Evolutionary conservation across 345 rosid genomes (phyloP).

Genomic region (Carallia pectinifolia): DNA sequence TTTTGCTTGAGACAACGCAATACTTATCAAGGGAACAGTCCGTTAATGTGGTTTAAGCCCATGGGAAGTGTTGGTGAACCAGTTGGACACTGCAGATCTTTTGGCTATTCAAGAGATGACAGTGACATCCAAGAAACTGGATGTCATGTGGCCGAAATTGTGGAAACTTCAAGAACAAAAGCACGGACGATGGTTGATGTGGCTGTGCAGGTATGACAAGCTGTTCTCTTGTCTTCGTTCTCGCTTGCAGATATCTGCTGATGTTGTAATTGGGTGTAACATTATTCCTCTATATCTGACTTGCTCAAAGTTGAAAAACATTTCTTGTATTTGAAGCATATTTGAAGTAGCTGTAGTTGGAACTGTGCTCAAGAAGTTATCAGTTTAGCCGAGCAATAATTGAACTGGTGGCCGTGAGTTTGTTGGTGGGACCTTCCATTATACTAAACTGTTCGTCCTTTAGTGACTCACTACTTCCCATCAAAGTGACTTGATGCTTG

Average conservation of each 20-base stretch:
- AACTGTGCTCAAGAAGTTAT: not conserved
- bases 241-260: not conserved
- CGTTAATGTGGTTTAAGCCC: slow-evolving; percentile 28
- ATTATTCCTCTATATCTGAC: not conserved
- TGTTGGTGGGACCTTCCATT: not conserved
- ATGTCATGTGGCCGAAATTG: slow-evolving; percentile 63
- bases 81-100: slow-evolving; percentile 34
- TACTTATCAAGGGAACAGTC: slow-evolving; percentile 58
- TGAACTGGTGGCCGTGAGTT: not conserved
- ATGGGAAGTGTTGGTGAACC: slow-evolving; percentile 39
- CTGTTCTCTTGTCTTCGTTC: slow-evolving; percentile 8
- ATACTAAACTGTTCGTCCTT: not conserved
- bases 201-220: slow-evolving; percentile 55
- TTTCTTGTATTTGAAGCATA: not conserved
- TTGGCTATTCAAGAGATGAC: slow-evolving; percentile 42
- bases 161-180: slow-evolving; percentile 59
- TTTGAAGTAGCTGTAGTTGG: not conserved
- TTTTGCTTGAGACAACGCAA: slow-evolving; percentile 70
- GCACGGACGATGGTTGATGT: slow-evolving; percentile 70
- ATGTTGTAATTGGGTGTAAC: not conserved
- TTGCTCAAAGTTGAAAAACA: not conserved
- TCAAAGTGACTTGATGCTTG: too few species aligned
- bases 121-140: slow-evolving; percentile 52
- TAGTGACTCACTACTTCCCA: not conserved
- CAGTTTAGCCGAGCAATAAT: not conserved